A percentile compares a stretch with the other conserved stretches of the same genome.
Conservation (phyloP, 345 rosid genomes). For the Rhizophora apiculata region DNA sequence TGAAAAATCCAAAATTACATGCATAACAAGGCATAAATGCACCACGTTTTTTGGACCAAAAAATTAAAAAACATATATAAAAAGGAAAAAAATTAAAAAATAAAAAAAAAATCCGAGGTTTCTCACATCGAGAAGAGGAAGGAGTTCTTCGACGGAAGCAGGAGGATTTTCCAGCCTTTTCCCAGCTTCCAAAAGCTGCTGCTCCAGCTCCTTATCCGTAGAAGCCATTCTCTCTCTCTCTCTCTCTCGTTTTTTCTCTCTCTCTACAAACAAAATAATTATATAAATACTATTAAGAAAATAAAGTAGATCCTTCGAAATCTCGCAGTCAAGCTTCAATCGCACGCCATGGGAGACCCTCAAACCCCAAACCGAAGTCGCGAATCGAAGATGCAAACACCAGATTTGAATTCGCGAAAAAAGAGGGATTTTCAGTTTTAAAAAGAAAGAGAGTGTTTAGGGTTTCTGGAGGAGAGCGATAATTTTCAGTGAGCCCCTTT, state of each 20-base stretch:
- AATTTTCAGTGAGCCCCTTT: not conserved
- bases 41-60: not conserved
- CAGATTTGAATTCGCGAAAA: constrained; percentile 12
- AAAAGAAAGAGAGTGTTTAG: not conserved
- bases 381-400: constrained; percentile 11
- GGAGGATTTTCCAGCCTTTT: constrained; percentile 67
- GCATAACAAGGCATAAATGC: not conserved
- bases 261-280: not conserved
- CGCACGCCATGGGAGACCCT: constrained; percentile 37
- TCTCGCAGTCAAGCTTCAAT: constrained; percentile 16
- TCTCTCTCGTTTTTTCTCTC: not conserved
- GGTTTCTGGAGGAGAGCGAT: not conserved
- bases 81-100: no score
- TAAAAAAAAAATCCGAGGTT: not conserved
- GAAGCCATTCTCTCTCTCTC: constrained; percentile 37
- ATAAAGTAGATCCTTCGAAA: constrained; percentile 28
- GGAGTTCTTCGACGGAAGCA: constrained; percentile 63
- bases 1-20: not conserved
- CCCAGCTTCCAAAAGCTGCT: constrained; percentile 66
- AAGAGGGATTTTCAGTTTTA: constrained; percentile 11
- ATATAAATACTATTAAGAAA: not conserved
- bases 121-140: constrained; percentile 77
- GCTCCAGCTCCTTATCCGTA: constrained; percentile 61
- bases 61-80: not conserved
- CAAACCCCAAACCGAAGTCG: constrained; percentile 1